These are phyloP conservation scores for Trypanosoma avium DNA, from an alignment of 208 protist species.

Conservation along the genomic window DNA sequence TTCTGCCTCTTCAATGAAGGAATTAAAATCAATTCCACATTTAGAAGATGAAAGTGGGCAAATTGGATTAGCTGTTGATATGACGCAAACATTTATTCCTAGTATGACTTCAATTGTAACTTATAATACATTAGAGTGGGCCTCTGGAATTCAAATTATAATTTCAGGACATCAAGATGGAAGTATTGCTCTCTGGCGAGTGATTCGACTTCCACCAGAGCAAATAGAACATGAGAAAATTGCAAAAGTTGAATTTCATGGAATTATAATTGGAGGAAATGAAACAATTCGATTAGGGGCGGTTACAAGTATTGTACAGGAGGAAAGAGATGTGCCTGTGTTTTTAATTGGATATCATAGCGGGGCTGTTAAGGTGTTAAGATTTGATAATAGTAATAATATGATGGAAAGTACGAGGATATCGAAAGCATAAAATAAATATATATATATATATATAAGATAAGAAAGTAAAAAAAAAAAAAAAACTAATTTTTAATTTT, in stretches of 20 bases:
- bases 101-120: conserved; percentile 52
- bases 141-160: conserved; percentile 60
- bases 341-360: conserved; percentile 76
- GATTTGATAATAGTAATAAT: conserved; percentile 48
- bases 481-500: too few relatives aligned
- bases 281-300: conserved; percentile 28
- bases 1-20: too few relatives aligned
- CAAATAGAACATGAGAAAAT: conserved; percentile 57
- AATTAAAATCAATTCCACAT: conserved; percentile 15
- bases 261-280: conserved; percentile 31
- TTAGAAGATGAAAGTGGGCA: conserved; percentile 65
- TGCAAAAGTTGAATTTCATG: conserved; percentile 65
- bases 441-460: background rate
- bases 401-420: conserved; percentile 16
- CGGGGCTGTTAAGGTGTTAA: conserved; percentile 49
- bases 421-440: conserved; percentile 4
- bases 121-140: conserved; percentile 82
- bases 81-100: conserved; percentile 3
- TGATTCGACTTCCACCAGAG: conserved; percentile 67
- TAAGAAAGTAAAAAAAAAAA: too few relatives aligned
- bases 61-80: conserved; percentile 42
- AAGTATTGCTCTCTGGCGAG: conserved; percentile 74
- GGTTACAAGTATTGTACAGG: conserved; percentile 67
- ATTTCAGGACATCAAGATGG: conserved; percentile 82
- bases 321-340: conserved; percentile 52